Conservation (phyloP, 1,139 yeast genomes). For the Saccharomyces hybrid region DNA sequence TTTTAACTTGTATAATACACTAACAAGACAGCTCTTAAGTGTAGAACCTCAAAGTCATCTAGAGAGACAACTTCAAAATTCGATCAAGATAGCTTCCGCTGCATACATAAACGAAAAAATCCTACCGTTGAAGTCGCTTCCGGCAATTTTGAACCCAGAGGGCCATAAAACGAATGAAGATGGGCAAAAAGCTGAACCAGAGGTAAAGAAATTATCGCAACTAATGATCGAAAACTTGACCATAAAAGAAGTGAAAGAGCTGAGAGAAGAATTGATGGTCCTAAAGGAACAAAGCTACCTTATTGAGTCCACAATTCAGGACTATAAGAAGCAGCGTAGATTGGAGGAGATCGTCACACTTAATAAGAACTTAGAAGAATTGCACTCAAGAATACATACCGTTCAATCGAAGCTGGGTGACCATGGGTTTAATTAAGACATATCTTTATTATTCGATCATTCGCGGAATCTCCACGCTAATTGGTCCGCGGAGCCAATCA, state of each 20-base stretch:
- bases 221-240: conserved; percentile 18
- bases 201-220: conserved; percentile 14
- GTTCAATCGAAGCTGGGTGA: conserved; percentile 56
- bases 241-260: conserved; percentile 44
- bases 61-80: conserved; percentile 39
- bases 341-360: conserved; percentile 71
- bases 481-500: neutral
- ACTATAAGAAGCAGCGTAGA: conserved; percentile 56
- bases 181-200: conserved; percentile 13
- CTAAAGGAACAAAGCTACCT: conserved; percentile 75
- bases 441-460: neutral
- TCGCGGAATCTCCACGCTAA: conserved; percentile 1
- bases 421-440: conserved; percentile 41
- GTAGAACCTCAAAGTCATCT: conserved; percentile 31
- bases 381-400: conserved; percentile 44
- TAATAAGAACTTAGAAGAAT: conserved; percentile 51
- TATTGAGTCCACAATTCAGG: conserved; percentile 55
- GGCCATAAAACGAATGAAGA: conserved; percentile 4
- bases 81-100: conserved; percentile 42
- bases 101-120: conserved; percentile 47
- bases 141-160: conserved; percentile 34
- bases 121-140: conserved; percentile 46
- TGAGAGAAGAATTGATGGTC: conserved; percentile 76
- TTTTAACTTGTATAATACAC: conserved; percentile 40
- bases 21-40: conserved; percentile 37